phyloP scores from a whole-genome alignment of 495 filamentous ascomycete genomes.

The Trichocladium uniseriatum region DNA sequence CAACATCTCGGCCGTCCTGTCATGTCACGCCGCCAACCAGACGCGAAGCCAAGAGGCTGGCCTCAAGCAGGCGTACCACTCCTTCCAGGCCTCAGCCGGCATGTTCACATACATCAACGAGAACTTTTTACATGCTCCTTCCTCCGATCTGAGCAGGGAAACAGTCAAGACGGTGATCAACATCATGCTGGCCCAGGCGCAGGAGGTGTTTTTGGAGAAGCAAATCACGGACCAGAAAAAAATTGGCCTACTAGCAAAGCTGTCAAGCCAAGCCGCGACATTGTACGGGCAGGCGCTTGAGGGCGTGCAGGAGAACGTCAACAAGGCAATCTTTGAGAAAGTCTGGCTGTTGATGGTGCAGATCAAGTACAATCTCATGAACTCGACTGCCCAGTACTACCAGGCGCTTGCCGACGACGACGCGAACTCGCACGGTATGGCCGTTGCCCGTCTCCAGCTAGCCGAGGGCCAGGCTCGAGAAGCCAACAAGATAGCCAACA shows the following conservation, averaged over 20 bases:
- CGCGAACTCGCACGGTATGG: conserved; percentile 74
- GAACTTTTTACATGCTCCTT: conserved; percentile 95
- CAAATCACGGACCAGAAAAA: conserved; percentile 92
- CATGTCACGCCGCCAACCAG: conserved; percentile 90
- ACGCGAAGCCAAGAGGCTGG: conserved; percentile 85
- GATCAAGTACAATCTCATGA: conserved; percentile 78
- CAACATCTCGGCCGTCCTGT: conserved; percentile 96
- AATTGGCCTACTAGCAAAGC: conserved; percentile 80
- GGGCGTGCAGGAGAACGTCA: conserved; percentile 85
- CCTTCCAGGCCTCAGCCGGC: conserved; percentile 93
- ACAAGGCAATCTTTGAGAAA: conserved; percentile 87
- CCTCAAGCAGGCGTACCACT: conserved; percentile 94
- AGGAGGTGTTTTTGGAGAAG: conserved; percentile 96
- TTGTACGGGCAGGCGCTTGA: conserved; percentile 82
- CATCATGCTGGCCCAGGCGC: conserved; percentile 87
- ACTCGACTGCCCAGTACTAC: conserved; percentile 83
- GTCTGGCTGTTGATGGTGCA: conserved; percentile 84
- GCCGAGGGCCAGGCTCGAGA: conserved; percentile 69
- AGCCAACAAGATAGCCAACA: conserved; percentile 64
- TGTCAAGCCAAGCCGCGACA: conserved; percentile 82
- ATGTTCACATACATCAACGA: conserved; percentile 99
- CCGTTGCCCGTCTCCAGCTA: conserved; percentile 72
- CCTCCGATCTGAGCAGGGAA: conserved; percentile 84
- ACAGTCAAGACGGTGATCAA: conserved; percentile 91
- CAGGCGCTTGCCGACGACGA: conserved; percentile 90